phyloP scores from a whole-genome alignment of 306 rosid genomes.

The Acacia crassicarpa region DNA sequence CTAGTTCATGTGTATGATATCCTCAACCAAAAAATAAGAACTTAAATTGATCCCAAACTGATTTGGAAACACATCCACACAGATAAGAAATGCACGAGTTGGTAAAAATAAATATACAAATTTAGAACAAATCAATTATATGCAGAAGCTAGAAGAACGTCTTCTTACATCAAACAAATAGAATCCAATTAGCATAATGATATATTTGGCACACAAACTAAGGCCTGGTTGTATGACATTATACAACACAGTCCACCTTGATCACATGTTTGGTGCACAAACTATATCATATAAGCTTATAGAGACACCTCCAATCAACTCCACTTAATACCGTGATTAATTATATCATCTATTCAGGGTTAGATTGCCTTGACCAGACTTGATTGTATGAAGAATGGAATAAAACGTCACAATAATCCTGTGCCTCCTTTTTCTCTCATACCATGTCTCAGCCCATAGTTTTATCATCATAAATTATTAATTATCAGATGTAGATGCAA shows the following conservation, averaged over 20 bases:
- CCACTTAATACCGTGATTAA: background rate
- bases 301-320: background rate
- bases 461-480: background rate
- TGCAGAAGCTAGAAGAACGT: constrained; percentile 18
- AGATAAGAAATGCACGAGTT: constrained; percentile 3
- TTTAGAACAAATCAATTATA: constrained; percentile 11
- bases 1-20: constrained; percentile 7
- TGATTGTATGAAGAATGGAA: background rate
- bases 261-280: background rate
- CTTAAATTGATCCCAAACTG: constrained; percentile 7
- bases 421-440: background rate
- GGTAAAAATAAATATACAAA: constrained; percentile 1
- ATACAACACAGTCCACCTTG: background rate
- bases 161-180: background rate
- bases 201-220: background rate
- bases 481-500: background rate
- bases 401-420: background rate
- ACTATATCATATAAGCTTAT: background rate
- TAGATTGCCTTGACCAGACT: background rate
- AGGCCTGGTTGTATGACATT: background rate
- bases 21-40: constrained; percentile 2
- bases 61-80: constrained; percentile 3
- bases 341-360: background rate
- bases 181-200: background rate
- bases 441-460: background rate